Percentiles rank a stretch among this genome's conserved stretches.
These are phyloP conservation scores for Trichoderma lentiforme DNA, from an alignment of 2,329 filamentous ascomycete genomes.

Conservation along the genomic window DNA sequence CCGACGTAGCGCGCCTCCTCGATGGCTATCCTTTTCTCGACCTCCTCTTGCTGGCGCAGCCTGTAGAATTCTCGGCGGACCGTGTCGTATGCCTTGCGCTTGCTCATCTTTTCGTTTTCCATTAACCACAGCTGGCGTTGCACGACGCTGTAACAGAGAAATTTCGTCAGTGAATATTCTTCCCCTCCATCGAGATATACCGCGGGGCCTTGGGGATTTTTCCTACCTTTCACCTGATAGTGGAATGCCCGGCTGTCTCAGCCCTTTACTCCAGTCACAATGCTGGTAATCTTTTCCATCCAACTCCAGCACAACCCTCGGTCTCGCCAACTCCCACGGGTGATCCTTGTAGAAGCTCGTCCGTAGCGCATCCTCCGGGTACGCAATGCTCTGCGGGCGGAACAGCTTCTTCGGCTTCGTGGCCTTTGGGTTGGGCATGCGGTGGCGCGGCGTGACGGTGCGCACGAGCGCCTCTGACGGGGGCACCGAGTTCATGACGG, in stretches of 20 bases:
- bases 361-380: slow-evolving; percentile 80
- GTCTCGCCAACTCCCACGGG: slow-evolving; percentile 93
- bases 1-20: slow-evolving; percentile 86
- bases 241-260: slow-evolving; percentile 71
- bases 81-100: slow-evolving; percentile 74
- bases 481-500: slow-evolving; percentile 50
- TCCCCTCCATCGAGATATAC: not conserved
- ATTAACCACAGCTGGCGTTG: slow-evolving; percentile 89
- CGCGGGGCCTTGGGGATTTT: slow-evolving; percentile 23
- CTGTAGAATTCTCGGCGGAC: slow-evolving; percentile 89
- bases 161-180: not conserved
- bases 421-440: slow-evolving; percentile 38
- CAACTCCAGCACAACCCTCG: slow-evolving; percentile 77
- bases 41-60: slow-evolving; percentile 75
- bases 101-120: slow-evolving; percentile 58
- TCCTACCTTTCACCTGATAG: slow-evolving; percentile 79
- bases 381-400: slow-evolving; percentile 71
- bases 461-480: slow-evolving; percentile 58
- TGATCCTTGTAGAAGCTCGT: slow-evolving; percentile 86
- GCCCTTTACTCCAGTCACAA: slow-evolving; percentile 73
- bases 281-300: slow-evolving; percentile 76
- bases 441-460: slow-evolving; percentile 48
- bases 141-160: slow-evolving; percentile 64
- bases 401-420: slow-evolving; percentile 69
- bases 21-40: slow-evolving; percentile 74